Evolutionary conservation across 192 early-diverging fungal species (phyloP), one percentile per base, ranked within the genome.

Genomic region (Pilobolus umbonatus): DNA sequence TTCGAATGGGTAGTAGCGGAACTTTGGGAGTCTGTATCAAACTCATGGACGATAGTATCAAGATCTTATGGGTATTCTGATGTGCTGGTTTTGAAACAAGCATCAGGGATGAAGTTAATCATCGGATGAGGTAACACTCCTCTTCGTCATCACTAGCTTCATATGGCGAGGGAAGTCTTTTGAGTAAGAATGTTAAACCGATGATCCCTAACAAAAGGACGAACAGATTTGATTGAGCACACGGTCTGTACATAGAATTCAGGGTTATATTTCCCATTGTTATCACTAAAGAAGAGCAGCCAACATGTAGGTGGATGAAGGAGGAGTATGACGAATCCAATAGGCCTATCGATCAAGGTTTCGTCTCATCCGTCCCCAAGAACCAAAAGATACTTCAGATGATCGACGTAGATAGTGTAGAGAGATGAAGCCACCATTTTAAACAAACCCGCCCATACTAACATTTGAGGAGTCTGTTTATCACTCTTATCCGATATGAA

Each of bases 41-140:
- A n/a, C n/a, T n/a, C n/a, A n/a, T n/a, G n/a, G n/a, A n/a, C n/a
- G n/a, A n/a, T n/a, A n/a, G n/a, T n/a, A n/a, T n/a, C n/a, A n/a
- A n/a, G n/a, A n/a, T n/a, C n/a, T n/a, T n/a, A n/a, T n/a, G n/a
- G n/a, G n/a, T n/a, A n/a, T n/a, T n/a, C n/a, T n/a, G n/a, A n/a
- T n/a, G n/a, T n/a, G n/a, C n/a, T n/a, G n/a, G n/a, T n/a, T n/a
- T n/a, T n/a, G n/a, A n/a, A n/a, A n/a, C n/a, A n/a, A n/a, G n/a
- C n/a, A n/a, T n/a, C n/a, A n/a, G n/a, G n/a, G n/a, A n/a, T n/a
- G n/a, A n/a, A n/a, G n/a, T n/a, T n/a, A n/a, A n/a, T n/a, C 39
- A 40, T 40, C 39, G 39, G 39, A 40, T 40, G 39, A 40, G 39
- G 39, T 40, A 40, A 40, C 39, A 40, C 39, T n/a, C 39, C 39